Percentiles rank a stretch among this genome's conserved stretches.
Evolutionary conservation across 164 flowering plant genomes (phyloP).

Genomic region (Nymphaea colorata): DNA sequence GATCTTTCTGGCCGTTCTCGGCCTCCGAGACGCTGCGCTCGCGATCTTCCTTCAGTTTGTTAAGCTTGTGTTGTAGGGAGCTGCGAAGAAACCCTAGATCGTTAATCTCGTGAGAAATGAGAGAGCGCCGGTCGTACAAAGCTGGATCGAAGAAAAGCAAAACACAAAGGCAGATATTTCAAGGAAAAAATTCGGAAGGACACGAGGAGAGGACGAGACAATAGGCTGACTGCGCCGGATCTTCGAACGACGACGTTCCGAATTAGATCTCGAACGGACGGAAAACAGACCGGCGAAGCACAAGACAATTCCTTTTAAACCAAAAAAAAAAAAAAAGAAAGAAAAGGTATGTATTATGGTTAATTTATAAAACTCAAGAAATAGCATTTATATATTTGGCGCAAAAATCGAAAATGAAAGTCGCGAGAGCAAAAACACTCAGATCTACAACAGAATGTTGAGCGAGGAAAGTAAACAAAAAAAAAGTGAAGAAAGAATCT

Average conservation of each 20-base stretch:
- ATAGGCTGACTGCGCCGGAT: not conserved
- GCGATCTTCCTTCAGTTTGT: conserved; percentile 57
- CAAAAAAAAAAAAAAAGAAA: too few species aligned
- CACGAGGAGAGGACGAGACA: not conserved
- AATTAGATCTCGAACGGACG: not conserved
- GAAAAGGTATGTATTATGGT: not conserved
- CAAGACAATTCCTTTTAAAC: not conserved
- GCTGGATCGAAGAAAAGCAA: not conserved
- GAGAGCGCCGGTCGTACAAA: not conserved
- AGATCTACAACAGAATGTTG: not conserved
- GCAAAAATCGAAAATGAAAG: not conserved
- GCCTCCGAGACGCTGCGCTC: conserved; percentile 21
- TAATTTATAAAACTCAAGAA: not conserved
- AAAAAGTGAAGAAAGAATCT: not conserved
- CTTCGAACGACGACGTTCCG: not conserved
- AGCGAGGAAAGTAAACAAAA: not conserved
- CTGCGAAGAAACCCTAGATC: conserved; percentile 21
- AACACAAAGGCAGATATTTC: not conserved
- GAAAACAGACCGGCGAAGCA: not conserved
- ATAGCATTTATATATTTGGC: not conserved
- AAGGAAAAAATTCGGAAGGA: not conserved
- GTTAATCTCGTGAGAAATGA: not conserved
- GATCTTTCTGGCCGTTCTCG: conserved; percentile 8
- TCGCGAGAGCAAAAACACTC: not conserved
- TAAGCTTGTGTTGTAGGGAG: conserved; percentile 69